Evolutionary conservation across 352 stramenopile species (phyloP).

Genomic region (Globisporangium perplexum): DNA sequence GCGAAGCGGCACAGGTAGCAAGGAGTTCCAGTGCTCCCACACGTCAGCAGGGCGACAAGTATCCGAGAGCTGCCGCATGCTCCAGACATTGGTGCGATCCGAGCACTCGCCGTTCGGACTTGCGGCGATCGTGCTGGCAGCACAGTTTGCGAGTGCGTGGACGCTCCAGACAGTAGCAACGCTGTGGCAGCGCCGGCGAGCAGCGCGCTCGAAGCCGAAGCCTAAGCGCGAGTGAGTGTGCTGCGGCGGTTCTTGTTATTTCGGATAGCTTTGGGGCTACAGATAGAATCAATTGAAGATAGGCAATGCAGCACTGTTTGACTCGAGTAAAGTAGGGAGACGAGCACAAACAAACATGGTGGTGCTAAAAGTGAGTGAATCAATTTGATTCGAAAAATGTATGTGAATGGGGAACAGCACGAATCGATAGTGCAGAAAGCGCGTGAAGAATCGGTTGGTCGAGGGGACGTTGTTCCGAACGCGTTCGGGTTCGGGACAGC

Average conservation of each 20-base stretch:
- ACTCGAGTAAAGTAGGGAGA: too few relatives aligned
- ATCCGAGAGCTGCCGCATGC: not conserved
- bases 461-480: not conserved
- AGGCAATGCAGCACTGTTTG: too few relatives aligned
- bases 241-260: not conserved
- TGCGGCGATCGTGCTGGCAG: not conserved
- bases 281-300: too few relatives aligned
- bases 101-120: slow-evolving; percentile 5
- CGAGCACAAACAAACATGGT: too few relatives aligned
- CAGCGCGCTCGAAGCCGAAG: not conserved
- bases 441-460: not conserved
- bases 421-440: too few relatives aligned
- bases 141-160: not conserved
- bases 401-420: too few relatives aligned
- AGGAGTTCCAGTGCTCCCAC: not conserved
- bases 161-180: not conserved
- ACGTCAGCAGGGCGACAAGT: too few relatives aligned
- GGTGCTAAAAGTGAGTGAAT: too few relatives aligned
- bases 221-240: not conserved
- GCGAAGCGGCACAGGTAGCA: not conserved
- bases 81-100: not conserved
- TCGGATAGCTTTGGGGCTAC: not conserved
- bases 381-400: too few relatives aligned
- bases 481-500: not conserved
- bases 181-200: not conserved